Base-by-base conservation (phyloP, 129 eudicot species). In the Flaveria bidentis region DNA sequence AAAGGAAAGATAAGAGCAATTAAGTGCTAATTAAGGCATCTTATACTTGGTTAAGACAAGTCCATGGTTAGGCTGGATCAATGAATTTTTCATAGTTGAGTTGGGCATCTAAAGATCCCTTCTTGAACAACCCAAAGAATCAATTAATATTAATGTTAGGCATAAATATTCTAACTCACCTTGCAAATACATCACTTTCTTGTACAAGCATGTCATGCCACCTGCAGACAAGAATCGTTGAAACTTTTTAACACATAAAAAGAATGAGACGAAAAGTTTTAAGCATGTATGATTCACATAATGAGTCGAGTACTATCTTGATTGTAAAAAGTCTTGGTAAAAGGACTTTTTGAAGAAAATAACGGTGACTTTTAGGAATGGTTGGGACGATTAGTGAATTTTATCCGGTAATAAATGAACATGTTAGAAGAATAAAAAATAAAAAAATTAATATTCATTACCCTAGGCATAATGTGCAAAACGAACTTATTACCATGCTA, bases 211-310 rank as follows among this genome's bases (percentile, higher is more conserved):
- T 36, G 53, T 20, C 65, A 58, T 39, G 26, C 53, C 66, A 18
- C 18, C 6, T 20, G 26, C 26, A 10, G 56, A 52, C 80, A 76
- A 76, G 11, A 41, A 33, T 20, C 67, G 25, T 46, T 51, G 51
- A 71, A 61, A 36, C 41, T 55, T 70, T 78, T 52, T 72, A 28
- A 78, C 49, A 70, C 77, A 16, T 60, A 30, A 85, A 91, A 65
- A 72, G 90, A 70, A 85, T 80, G 76, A 71, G 73, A 71, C 67
- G 18, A 86, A 84, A 2, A 73, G 47, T 64, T 49, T 70, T 14
- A 41, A 17, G 47, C 42, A 36, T 36, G 41, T 5, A 36, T 36
- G 41, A 36, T 36, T 33, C 41, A 36, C 8, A 36, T 36, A 1
- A 36, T 4, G 41, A 36, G 8, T 36, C 41, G 0, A 36, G 41